Percentiles rank a stretch among this genome's conserved stretches.
These are phyloP conservation scores for Leishmania aethiopica DNA, from an alignment of 208 protist genomes.

Conservation along the genomic window DNA sequence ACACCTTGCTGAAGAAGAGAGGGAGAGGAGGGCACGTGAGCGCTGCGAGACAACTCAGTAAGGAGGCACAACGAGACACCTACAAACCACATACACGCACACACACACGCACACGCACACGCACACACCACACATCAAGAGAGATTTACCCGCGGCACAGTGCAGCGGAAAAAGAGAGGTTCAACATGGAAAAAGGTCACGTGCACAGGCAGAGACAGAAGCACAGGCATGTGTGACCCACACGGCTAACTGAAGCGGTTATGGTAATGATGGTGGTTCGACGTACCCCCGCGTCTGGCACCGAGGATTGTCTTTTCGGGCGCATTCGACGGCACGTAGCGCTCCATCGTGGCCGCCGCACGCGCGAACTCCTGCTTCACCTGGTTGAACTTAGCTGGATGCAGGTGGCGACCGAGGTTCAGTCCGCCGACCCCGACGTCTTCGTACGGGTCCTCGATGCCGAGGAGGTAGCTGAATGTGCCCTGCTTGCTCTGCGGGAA, in stretches of 20 bases:
- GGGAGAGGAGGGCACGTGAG: not conserved
- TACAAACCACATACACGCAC: not conserved
- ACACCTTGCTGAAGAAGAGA: not conserved
- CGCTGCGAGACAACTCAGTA: not conserved
- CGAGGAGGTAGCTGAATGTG: conserved; percentile 82
- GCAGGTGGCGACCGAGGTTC: conserved; percentile 87
- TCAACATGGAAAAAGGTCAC: not conserved
- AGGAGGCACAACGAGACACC: not conserved
- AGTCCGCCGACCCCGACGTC: conserved; percentile 83
- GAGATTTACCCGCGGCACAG: not conserved
- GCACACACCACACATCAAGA: no score
- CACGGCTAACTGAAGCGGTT: conserved; percentile 4
- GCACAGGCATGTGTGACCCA: not conserved
- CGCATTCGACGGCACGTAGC: conserved; percentile 61
- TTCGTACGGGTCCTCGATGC: conserved; percentile 92
- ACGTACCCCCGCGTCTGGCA: conserved; percentile 65
- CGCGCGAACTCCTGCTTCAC: conserved; percentile 89
- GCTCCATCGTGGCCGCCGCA: conserved; percentile 85
- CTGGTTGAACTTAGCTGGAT: conserved; percentile 87
- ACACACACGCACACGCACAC: not conserved
- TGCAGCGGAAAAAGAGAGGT: no score
- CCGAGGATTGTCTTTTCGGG: conserved; percentile 87
- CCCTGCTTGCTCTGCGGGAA: conserved; percentile 81
- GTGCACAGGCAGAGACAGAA: not conserved
- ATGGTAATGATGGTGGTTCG: conserved; percentile 19